Conservation (phyloP, 768 basidiomycete genomes). For the Pulveroboletus sp. region DNA sequence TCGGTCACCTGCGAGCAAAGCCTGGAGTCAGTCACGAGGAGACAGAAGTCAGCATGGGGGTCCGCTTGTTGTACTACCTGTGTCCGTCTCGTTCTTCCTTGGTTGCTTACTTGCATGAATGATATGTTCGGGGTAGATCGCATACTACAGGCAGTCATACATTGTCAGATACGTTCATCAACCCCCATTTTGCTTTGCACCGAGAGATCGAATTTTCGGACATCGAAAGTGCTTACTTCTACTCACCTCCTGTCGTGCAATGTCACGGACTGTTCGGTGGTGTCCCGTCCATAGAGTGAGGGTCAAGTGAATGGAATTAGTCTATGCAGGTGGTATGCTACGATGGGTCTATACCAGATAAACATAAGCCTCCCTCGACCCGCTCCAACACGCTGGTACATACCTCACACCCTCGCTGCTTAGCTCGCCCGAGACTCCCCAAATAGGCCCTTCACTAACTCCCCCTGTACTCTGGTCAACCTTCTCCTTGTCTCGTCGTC, state of each 20-base stretch:
- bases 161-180: conserved; percentile 1
- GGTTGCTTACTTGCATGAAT: neutral
- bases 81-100: neutral
- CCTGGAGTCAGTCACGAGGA: neutral
- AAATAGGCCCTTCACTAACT: conserved; percentile 18
- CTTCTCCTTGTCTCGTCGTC: conserved; percentile 5
- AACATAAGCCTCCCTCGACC: neutral
- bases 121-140: neutral
- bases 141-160: neutral
- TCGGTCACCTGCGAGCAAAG: conserved; percentile 15
- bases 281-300: neutral
- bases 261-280: neutral
- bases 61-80: neutral
- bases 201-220: neutral
- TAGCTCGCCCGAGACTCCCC: conserved; percentile 5
- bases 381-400: neutral
- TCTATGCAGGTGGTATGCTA: conserved; percentile 1
- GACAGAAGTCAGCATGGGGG: neutral
- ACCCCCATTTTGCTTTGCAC: neutral
- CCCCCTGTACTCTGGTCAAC: conserved; percentile 1
- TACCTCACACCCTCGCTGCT: neutral
- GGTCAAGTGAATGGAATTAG: neutral
- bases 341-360: neutral
- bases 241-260: neutral
- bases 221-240: neutral